These are phyloP conservation scores for Begonia loranthoides DNA, from an alignment of 306 rosid genomes.

Conservation along the genomic window DNA sequence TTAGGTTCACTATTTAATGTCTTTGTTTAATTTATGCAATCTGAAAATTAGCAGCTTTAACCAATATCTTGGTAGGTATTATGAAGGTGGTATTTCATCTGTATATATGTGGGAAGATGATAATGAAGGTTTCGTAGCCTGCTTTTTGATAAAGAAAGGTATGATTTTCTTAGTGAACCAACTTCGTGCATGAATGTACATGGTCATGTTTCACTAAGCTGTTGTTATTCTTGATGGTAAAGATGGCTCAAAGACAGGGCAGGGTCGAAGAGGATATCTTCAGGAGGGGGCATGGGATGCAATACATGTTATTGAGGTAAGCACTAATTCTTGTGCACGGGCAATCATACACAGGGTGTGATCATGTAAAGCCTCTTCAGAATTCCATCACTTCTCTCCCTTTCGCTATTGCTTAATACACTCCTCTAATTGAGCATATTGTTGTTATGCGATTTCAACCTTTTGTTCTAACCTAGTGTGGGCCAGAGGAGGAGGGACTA, in stretches of 20 bases:
- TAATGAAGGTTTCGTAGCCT: conserved; percentile 72
- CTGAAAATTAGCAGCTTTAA: conserved; percentile 31
- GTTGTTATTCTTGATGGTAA: conserved; percentile 19
- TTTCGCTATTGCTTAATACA: too few relatives aligned
- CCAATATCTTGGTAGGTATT: conserved; percentile 59
- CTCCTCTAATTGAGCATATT: too few relatives aligned
- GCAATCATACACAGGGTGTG: not conserved
- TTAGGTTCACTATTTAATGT: conserved; percentile 4
- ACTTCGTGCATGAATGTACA: conserved; percentile 4
- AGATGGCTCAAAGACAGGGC: conserved; percentile 97
- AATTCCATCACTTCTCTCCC: too few relatives aligned
- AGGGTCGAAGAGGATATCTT: conserved; percentile 84
- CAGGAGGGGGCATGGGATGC: conserved; percentile 99
- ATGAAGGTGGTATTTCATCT: conserved; percentile 98
- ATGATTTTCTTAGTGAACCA: conserved; percentile 9
- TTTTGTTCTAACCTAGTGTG: conserved; percentile 34
- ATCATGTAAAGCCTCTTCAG: not conserved
- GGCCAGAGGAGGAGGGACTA: conserved; percentile 78
- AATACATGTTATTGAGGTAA: conserved; percentile 93
- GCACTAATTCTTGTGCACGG: not conserved
- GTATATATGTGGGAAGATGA: conserved; percentile 99
- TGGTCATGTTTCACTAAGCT: conserved; percentile 15
- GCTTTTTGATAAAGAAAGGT: conserved; percentile 96
- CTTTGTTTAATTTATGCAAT: conserved; percentile 2
- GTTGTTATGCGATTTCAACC: not conserved